Base-by-base conservation (phyloP, 805 yeast species). In the Scheffersomyces stipitis region DNA sequence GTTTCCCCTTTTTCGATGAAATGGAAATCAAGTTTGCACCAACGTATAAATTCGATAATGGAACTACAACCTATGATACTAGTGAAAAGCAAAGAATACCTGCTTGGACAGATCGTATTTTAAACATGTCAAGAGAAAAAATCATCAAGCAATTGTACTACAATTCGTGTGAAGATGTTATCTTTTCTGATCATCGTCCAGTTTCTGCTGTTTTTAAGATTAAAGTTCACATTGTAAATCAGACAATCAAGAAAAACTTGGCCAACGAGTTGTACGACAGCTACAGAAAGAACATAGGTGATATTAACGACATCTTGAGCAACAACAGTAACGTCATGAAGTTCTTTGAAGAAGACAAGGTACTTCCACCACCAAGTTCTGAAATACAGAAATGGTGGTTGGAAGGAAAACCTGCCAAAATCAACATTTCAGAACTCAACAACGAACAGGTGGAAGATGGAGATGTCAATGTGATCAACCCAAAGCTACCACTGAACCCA, bases 61-160 rank as follows among this genome's bases (percentile, higher is more conserved):
- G 91, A 3, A 83, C 96, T 0, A 73, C 77, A 33, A 66, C 60
- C 14, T 93, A 90, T 56, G 98, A 91, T 58, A 73, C 95, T 1
- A 83, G 95, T 8, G 99, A 91, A 49, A 91, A 91, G 57, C 91
- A 83, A 44, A 74, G 99, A 49, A 81, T 86, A 3, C 99, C 99
- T 1, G 84, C 96, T 0, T 91, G 98, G 97, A 91, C 98, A 0
- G 99, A 91, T 60, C 71, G 99, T 6, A 81, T 91, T 26, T 60
- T 90, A 32, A 81, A 80, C 51, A 49, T 68, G 37, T 62, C 73
- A 3, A 67, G 84, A 17, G 81, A 85, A 12, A 72, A 75, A 24
- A 68, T 74, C 8, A 57, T 90, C 38, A 69, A 64, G 30, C 91
- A 85, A 43, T 44, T 73, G 1, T 61, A 66, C 5, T 93, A 91